Conservation (phyloP, 139 green algal species). For the Coccomyxa sp. region DNA sequence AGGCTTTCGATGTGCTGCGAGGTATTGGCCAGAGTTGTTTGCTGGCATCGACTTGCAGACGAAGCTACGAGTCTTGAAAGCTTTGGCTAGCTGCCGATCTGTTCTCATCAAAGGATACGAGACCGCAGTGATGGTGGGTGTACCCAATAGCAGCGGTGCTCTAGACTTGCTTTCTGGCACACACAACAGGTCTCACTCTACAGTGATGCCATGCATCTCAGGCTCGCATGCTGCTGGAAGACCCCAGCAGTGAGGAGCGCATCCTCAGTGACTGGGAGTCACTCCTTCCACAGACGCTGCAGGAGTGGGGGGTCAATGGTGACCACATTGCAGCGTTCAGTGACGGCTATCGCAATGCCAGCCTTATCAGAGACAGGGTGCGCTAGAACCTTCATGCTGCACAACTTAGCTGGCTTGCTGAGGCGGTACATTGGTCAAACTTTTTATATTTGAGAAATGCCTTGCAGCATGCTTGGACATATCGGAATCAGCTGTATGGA, state of each 20-base stretch:
- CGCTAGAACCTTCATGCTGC: not conserved
- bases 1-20: conserved; percentile 25
- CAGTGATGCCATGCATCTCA: not conserved
- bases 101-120: conserved; percentile 62
- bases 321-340: conserved; percentile 35
- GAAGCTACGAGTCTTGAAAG: conserved; percentile 20
- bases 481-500: conserved; percentile 8
- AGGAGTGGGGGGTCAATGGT: conserved; percentile 8
- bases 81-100: conserved; percentile 37
- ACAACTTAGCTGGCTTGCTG: not conserved
- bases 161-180: not conserved
- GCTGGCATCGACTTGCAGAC: not conserved
- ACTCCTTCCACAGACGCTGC: conserved; percentile 37
- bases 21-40: conserved; percentile 50
- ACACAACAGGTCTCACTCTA: not conserved
- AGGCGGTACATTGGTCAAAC: not conserved
- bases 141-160: not conserved
- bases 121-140: conserved; percentile 46
- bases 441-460: not conserved
- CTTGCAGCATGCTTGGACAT: conserved; percentile 11
- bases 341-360: conserved; percentile 34
- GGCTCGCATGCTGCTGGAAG: conserved; percentile 49
- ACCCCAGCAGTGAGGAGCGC: conserved; percentile 13
- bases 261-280: conserved; percentile 47
- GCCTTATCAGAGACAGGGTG: conserved; percentile 9